A percentile compares a stretch with the other conserved stretches of the same genome.
Evolutionary conservation across 768 basidiomycete genomes (phyloP).

Genomic region (Lactarius tabidus): DNA sequence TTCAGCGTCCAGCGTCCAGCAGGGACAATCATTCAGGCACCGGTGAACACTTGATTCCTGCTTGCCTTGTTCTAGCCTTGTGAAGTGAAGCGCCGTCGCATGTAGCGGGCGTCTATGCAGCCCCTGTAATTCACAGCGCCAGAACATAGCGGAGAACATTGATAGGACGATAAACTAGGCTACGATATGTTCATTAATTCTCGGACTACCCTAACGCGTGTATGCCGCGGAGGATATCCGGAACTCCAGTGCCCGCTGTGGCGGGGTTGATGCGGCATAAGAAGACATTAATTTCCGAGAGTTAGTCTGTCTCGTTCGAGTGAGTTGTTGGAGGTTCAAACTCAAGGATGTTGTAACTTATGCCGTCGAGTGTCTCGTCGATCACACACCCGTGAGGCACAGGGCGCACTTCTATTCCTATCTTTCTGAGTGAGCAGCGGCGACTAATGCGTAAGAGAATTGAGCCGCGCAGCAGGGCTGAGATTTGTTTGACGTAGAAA

Average conservation of each 20-base stretch:
- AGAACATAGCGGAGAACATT: not conserved
- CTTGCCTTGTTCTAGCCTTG: not conserved
- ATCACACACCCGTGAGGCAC: not conserved
- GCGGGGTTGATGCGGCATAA: conserved; percentile 2
- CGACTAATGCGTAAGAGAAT: not conserved
- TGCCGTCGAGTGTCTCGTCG: not conserved
- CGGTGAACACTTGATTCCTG: not conserved
- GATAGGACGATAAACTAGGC: not conserved
- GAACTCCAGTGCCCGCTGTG: not conserved
- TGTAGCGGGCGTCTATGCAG: not conserved
- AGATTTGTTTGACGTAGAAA: not conserved
- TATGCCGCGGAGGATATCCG: conserved; percentile 13
- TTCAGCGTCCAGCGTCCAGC: not conserved
- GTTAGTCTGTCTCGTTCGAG: not conserved
- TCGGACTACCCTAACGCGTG: not conserved
- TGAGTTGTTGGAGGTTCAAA: not conserved
- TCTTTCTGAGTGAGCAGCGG: not conserved
- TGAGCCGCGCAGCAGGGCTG: not conserved
- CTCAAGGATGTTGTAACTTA: too few species aligned
- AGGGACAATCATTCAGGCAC: not conserved
- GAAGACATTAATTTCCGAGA: not conserved
- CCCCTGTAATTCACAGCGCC: not conserved
- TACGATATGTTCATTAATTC: not conserved
- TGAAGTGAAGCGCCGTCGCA: not conserved
- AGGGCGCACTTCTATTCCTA: not conserved